Conservation (phyloP, 1,284 basidiomycete species). For the Ganoderma sinense region DNA sequence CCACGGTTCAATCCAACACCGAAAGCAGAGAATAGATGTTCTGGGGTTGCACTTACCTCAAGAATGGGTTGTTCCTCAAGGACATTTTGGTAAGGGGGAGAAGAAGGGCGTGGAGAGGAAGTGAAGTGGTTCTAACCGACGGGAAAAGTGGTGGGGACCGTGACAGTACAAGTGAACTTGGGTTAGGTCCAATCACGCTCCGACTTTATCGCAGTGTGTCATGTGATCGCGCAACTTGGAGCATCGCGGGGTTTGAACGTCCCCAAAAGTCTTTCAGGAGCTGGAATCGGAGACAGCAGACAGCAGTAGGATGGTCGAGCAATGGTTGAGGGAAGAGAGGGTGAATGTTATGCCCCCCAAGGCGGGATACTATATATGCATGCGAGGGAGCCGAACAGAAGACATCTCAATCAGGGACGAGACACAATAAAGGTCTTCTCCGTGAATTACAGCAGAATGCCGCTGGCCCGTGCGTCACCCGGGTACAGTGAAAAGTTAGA, state of each 20-base stretch:
- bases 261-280: background rate
- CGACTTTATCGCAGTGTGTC: constrained; percentile 15
- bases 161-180: background rate
- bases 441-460: background rate
- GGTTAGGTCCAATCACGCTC: background rate
- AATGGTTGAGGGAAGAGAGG: background rate
- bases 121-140: background rate
- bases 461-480: no score
- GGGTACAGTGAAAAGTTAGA: no score
- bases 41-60: constrained; percentile 2
- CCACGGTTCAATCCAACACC: background rate
- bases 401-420: background rate
- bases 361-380: background rate
- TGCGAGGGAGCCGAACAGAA: background rate
- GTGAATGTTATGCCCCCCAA: background rate
- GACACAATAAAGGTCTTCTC: background rate
- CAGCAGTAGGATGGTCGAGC: background rate
- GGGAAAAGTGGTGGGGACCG: constrained; percentile 5
- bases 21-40: background rate
- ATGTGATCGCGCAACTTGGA: constrained; percentile 23
- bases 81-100: constrained; percentile 8
- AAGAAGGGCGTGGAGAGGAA: background rate
- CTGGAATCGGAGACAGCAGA: background rate
- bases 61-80: constrained; percentile 13
- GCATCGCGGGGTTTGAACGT: constrained; percentile 1